Percentiles rank a stretch among this genome's conserved stretches.
phyloP scores from a whole-genome alignment of 2,329 filamentous ascomycete species.

The Sclerotinia nivalis region DNA sequence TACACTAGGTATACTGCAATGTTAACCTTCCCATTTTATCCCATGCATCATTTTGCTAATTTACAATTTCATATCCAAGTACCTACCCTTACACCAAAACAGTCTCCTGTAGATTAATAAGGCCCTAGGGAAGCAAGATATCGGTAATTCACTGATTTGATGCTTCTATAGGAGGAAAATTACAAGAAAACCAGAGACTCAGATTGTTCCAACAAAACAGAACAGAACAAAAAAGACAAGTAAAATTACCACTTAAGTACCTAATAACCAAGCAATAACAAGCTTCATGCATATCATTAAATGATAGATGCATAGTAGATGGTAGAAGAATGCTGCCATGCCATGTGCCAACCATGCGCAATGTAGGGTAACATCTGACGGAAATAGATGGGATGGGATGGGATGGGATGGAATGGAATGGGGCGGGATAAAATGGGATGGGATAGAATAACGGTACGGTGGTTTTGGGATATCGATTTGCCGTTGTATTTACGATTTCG shows the following conservation, averaged over 20 bases:
- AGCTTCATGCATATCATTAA: neutral
- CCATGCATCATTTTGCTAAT: too few relatives aligned
- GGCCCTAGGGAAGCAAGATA: too few relatives aligned
- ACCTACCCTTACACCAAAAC: neutral
- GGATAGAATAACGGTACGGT: neutral
- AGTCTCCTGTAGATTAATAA: neutral
- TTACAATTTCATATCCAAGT: neutral
- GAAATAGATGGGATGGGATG: constrained; percentile 5
- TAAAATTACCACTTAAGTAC: too few relatives aligned
- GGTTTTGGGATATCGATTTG: too few relatives aligned
- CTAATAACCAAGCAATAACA: neutral
- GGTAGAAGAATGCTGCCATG: neutral
- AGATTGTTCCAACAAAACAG: too few relatives aligned
- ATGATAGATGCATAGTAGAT: neutral
- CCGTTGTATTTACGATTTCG: neutral
- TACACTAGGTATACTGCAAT: too few relatives aligned
- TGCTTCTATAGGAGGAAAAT: too few relatives aligned
- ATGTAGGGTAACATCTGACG: neutral
- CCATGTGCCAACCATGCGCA: neutral
- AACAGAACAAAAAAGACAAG: too few relatives aligned
- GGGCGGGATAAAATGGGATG: neutral
- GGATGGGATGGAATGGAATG: neutral
- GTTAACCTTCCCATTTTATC: too few relatives aligned
- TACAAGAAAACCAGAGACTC: neutral
- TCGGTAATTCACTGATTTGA: too few relatives aligned